Conservation (phyloP, 2,329 filamentous ascomycete genomes). For the Calonectria montana region DNA sequence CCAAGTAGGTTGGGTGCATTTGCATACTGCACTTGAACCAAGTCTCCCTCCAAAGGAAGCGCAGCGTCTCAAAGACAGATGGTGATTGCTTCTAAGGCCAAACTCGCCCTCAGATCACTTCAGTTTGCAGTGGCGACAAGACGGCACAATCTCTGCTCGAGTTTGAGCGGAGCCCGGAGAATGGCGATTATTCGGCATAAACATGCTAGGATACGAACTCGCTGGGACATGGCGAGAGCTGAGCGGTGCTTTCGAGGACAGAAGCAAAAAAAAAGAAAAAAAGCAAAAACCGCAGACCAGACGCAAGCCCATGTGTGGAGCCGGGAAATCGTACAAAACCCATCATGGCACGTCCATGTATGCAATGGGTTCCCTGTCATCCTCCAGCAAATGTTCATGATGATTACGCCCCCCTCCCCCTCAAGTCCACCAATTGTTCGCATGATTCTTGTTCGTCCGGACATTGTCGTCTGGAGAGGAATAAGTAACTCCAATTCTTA, state of each 20-base stretch:
- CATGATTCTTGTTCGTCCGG: neutral
- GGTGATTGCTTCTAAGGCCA: neutral
- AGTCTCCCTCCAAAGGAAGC: no score
- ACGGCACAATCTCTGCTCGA: neutral
- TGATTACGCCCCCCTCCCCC: neutral
- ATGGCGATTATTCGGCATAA: conserved; percentile 9
- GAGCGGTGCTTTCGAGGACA: neutral
- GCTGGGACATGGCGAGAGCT: neutral
- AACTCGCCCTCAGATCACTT: neutral
- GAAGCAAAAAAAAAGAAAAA: neutral
- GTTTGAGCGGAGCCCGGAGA: neutral
- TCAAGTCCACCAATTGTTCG: neutral
- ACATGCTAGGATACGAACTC: neutral
- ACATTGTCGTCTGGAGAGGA: neutral
- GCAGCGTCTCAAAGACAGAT: neutral
- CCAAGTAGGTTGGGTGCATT: neutral
- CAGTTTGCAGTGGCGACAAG: neutral
- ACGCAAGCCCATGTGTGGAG: conserved; percentile 7
- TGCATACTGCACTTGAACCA: neutral
- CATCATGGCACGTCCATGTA: neutral
- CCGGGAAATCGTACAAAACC: neutral
- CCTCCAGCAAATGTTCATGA: neutral
- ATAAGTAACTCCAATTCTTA: neutral
- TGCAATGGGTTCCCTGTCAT: conserved; percentile 1
- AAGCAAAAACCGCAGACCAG: conserved; percentile 1